Evolutionary conservation across 352 stramenopile genomes (phyloP).

Genomic region (Hyphochytrium catenoides): DNA sequence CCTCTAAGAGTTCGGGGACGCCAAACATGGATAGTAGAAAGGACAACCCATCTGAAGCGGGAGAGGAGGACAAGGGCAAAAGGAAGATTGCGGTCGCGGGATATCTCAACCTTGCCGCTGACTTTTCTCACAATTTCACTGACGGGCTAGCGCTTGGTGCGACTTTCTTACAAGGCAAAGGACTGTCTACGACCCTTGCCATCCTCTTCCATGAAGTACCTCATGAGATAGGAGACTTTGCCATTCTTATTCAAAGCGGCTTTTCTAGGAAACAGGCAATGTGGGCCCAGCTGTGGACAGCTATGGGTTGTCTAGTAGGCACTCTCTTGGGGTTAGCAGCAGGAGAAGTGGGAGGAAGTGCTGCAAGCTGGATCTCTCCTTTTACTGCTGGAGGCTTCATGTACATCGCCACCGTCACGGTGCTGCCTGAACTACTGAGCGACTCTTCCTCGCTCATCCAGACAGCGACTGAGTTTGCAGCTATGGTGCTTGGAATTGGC

Average conservation of each 20-base stretch:
- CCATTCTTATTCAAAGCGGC: slow-evolving; percentile 67
- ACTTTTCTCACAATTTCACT: slow-evolving; percentile 78
- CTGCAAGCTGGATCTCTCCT: slow-evolving; percentile 41
- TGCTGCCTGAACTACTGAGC: slow-evolving; percentile 71
- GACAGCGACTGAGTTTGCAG: slow-evolving; percentile 31
- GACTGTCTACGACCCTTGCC: slow-evolving; percentile 51
- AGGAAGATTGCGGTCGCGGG: slow-evolving; percentile 47
- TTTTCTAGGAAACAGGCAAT: slow-evolving; percentile 69
- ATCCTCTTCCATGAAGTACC: slow-evolving; percentile 72
- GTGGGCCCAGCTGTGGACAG: slow-evolving; percentile 66
- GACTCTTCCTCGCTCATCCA: slow-evolving; percentile 32
- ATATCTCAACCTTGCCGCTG: slow-evolving; percentile 67
- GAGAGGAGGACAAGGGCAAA: slow-evolving; percentile 9
- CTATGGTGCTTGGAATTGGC: slow-evolving; percentile 34
- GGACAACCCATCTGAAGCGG: slow-evolving; percentile 5
- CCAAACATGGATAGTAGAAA: slow-evolving; percentile 3
- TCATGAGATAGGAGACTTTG: slow-evolving; percentile 75
- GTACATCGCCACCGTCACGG: slow-evolving; percentile 67
- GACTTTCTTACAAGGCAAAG: slow-evolving; percentile 35
- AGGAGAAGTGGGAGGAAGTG: slow-evolving; percentile 32
- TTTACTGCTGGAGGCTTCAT: slow-evolving; percentile 72
- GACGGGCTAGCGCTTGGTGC: slow-evolving; percentile 75
- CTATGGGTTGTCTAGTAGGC: slow-evolving; percentile 65
- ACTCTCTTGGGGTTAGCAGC: slow-evolving; percentile 54
- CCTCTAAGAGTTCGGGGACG: background rate